A percentile compares a stretch with the other conserved stretches of the same genome.
Evolutionary conservation across 805 yeast species (phyloP).

Genomic region (Groenewaldozyma salmanticensis): DNA sequence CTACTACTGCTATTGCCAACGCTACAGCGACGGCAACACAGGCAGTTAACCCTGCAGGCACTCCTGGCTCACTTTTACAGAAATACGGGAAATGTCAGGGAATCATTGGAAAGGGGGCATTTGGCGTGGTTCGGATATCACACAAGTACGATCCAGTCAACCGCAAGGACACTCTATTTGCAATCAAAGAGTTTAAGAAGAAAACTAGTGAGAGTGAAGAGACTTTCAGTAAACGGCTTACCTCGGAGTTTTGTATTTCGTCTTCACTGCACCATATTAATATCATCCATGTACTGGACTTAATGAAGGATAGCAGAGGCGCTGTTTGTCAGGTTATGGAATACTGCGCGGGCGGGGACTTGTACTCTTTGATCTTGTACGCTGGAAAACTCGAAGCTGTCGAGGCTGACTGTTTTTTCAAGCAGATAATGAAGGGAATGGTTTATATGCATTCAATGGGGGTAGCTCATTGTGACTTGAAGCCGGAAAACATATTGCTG

Average conservation of each 20-base stretch:
- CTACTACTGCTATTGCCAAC: conserved; percentile 1
- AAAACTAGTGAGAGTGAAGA: conserved; percentile 48
- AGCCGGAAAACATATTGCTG: conserved; percentile 76
- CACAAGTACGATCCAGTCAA: conserved; percentile 43
- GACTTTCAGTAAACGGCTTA: conserved; percentile 59
- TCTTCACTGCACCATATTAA: conserved; percentile 67
- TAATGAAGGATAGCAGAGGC: conserved; percentile 65
- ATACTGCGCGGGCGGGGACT: conserved; percentile 82
- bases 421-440: conserved; percentile 75
- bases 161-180: conserved; percentile 43
- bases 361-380: conserved; percentile 49
- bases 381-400: conserved; percentile 43
- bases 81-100: conserved; percentile 94
- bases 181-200: conserved; percentile 67
- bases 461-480: conserved; percentile 87
- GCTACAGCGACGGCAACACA: conserved; percentile 7
- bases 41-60: conserved; percentile 5
- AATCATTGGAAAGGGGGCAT: conserved; percentile 86
- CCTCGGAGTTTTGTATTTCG: conserved; percentile 86
- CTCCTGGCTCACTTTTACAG: conserved; percentile 51
- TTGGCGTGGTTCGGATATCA: conserved; percentile 84
- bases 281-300: conserved; percentile 67
- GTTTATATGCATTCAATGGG: conserved; percentile 84
- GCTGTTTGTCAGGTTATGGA: conserved; percentile 89
- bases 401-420: conserved; percentile 85